phyloP scores from a whole-genome alignment of 768 basidiomycete species.

The Austroboletus eburneus region DNA sequence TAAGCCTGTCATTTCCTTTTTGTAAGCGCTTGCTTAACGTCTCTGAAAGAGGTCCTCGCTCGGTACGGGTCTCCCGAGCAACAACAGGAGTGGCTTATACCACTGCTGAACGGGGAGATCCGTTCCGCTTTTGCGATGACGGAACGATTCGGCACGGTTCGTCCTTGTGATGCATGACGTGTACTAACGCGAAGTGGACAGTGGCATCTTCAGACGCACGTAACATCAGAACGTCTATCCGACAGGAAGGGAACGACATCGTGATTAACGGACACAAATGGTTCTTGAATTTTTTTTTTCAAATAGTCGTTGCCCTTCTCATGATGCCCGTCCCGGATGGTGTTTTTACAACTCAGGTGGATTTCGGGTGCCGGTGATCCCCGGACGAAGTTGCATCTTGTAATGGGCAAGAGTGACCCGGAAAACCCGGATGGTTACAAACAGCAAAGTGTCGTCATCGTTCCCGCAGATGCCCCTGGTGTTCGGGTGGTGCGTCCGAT shows the following conservation, averaged over 20 bases:
- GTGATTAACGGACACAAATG: constrained; percentile 97
- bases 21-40: not conserved
- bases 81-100: constrained; percentile 84
- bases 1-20: constrained; percentile 22
- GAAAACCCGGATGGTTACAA: constrained; percentile 68
- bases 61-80: constrained; percentile 90
- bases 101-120: constrained; percentile 88
- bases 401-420: constrained; percentile 94
- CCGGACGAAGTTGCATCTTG: constrained; percentile 82
- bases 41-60: constrained; percentile 82
- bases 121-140: constrained; percentile 98
- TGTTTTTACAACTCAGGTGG: constrained; percentile 55
- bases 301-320: constrained; percentile 5
- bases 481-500: constrained; percentile 90
- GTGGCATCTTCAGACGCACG: constrained; percentile 96
- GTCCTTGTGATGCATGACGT: constrained; percentile 4
- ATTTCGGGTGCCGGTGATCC: constrained; percentile 97
- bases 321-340: constrained; percentile 3
- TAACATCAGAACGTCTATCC: constrained; percentile 87
- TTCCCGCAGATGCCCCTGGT: constrained; percentile 84
- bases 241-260: constrained; percentile 80
- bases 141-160: constrained; percentile 68
- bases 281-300: constrained; percentile 35
- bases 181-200: constrained; percentile 4
- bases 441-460: constrained; percentile 92